Percentiles rank a stretch among this genome's conserved stretches.
Conservation (phyloP, 257 asterid genomes). For the Jacaranda copaia region DNA sequence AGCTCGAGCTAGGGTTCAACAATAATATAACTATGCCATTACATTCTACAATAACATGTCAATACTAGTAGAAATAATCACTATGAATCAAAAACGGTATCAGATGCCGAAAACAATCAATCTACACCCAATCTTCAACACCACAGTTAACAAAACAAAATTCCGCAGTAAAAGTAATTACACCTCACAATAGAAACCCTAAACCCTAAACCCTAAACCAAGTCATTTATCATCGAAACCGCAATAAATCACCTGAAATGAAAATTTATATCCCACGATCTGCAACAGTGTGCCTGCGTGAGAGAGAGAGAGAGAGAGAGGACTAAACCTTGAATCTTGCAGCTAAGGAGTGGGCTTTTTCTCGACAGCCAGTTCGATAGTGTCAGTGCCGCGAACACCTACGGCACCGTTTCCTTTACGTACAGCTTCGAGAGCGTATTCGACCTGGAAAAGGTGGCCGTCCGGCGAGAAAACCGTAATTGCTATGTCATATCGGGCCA, state of each 20-base stretch:
- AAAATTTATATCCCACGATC: conserved; percentile 28
- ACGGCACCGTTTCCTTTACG: conserved; percentile 98
- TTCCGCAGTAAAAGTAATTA: not conserved
- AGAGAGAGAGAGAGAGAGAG: not conserved
- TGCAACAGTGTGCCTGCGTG: conserved; percentile 6
- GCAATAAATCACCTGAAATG: conserved; percentile 21
- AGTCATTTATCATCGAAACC: conserved; percentile 6
- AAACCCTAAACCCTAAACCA: conserved; percentile 39
- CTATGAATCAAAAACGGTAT: not conserved
- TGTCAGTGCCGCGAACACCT: conserved; percentile 90
- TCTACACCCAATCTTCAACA: conserved; percentile 17
- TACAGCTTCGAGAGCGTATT: conserved; percentile 97
- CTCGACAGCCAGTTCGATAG: conserved; percentile 92
- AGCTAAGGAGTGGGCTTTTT: conserved; percentile 96
- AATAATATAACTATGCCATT: conserved; percentile 5
- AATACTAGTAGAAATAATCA: not conserved
- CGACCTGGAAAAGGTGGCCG: conserved; percentile 96
- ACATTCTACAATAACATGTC: not conserved
- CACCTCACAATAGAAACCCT: conserved; percentile 16
- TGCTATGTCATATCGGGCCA: conserved; percentile 97
- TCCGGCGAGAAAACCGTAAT: conserved; percentile 97
- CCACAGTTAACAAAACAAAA: not conserved
- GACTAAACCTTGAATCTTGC: conserved; percentile 80
- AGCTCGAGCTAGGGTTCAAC: conserved; percentile 9
- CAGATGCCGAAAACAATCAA: conserved; percentile 5